These are phyloP conservation scores for Vicia sativa DNA, from an alignment of 306 rosid species.

Conservation along the genomic window DNA sequence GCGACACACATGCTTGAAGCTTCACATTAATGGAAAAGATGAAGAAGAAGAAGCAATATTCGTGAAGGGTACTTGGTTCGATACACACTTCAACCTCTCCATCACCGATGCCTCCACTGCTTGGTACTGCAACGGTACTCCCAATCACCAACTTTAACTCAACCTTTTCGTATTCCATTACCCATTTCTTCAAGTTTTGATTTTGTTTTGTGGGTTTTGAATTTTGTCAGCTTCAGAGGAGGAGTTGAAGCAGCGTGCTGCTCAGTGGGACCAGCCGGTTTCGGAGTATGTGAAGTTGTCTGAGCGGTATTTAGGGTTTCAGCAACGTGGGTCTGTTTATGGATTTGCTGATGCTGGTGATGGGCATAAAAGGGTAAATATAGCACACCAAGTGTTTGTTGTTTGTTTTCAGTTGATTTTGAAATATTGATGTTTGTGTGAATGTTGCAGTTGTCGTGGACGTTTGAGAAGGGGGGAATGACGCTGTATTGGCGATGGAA, in stretches of 20 bases:
- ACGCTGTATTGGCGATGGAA: slow-evolving; percentile 90
- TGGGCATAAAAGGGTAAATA: slow-evolving; percentile 56
- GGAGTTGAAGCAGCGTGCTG: slow-evolving; percentile 71
- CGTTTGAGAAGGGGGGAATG: slow-evolving; percentile 84
- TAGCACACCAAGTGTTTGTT: slow-evolving; percentile 2
- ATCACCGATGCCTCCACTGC: slow-evolving; percentile 70
- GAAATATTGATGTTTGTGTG: background rate
- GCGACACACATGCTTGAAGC: slow-evolving; percentile 72
- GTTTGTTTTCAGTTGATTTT: background rate
- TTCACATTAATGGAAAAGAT: slow-evolving; percentile 36
- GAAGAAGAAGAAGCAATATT: slow-evolving; percentile 49
- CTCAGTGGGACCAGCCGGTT: slow-evolving; percentile 88
- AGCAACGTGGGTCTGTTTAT: slow-evolving; percentile 66
- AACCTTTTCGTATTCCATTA: background rate
- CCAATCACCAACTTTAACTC: background rate
- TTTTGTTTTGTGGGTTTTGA: background rate
- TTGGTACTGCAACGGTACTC: slow-evolving; percentile 70
- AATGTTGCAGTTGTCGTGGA: slow-evolving; percentile 76
- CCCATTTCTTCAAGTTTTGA: slow-evolving; percentile 30
- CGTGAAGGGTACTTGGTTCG: slow-evolving; percentile 73
- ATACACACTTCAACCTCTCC: slow-evolving; percentile 63
- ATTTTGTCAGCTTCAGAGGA: slow-evolving; percentile 58
- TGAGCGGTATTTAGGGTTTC: slow-evolving; percentile 77
- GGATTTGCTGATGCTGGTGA: slow-evolving; percentile 74
- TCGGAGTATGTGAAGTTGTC: slow-evolving; percentile 62